Conservation (phyloP, 176 grass and related monocot species). For the Carex kokanica region DNA sequence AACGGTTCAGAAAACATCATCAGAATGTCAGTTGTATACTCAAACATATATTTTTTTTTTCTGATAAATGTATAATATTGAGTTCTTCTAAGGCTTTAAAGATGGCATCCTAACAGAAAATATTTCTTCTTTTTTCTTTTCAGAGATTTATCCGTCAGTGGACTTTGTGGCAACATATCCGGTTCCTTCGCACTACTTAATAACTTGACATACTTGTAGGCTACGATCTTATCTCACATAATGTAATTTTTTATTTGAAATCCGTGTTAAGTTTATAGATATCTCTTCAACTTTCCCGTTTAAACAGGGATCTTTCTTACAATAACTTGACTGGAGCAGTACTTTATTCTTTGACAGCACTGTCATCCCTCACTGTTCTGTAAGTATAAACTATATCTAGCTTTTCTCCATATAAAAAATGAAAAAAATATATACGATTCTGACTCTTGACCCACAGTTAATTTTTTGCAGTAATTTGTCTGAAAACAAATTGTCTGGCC, state of each 20-base stretch:
- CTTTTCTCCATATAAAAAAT: background rate
- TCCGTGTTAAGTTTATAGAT: background rate
- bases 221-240: background rate
- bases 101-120: background rate
- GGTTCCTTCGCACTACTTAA: slow-evolving; percentile 26
- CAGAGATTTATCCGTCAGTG: slow-evolving; percentile 42
- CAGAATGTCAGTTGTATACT: slow-evolving; percentile 32
- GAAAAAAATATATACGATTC: background rate
- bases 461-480: slow-evolving; percentile 28
- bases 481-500: slow-evolving; percentile 27
- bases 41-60: background rate
- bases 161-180: slow-evolving; percentile 34
- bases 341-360: slow-evolving; percentile 24
- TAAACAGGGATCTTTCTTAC: slow-evolving; percentile 14
- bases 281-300: background rate
- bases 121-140: background rate
- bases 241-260: background rate
- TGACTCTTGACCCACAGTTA: background rate
- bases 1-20: slow-evolving; percentile 23
- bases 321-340: slow-evolving; percentile 19
- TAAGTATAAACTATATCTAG: background rate
- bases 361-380: slow-evolving; percentile 30
- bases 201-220: slow-evolving; percentile 45
- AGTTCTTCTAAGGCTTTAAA: background rate
- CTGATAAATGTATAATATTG: background rate